Percentiles rank a stretch among this genome's conserved stretches.
These are phyloP conservation scores for Akanthomyces uredinophilus DNA, from an alignment of 2,329 filamentous ascomycete species.

Conservation along the genomic window DNA sequence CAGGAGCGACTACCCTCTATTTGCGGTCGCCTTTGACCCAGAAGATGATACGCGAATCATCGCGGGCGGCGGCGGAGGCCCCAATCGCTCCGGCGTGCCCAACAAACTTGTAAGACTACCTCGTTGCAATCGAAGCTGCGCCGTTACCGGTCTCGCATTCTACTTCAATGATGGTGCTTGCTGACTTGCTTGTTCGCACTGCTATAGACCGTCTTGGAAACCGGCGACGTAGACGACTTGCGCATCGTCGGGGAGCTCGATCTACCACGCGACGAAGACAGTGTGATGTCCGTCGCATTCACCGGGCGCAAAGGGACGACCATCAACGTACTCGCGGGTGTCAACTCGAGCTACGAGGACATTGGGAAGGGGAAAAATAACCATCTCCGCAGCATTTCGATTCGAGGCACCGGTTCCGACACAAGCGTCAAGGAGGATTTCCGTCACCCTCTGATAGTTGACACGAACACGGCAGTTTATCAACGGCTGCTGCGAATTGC, in stretches of 20 bases:
- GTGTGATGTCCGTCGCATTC: constrained; percentile 74
- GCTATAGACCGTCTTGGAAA: constrained; percentile 63
- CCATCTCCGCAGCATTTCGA: constrained; percentile 73
- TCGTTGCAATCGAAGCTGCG: not conserved
- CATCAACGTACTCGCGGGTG: constrained; percentile 62
- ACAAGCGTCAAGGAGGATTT: constrained; percentile 25
- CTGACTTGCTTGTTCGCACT: not conserved
- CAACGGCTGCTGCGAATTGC: constrained; percentile 55
- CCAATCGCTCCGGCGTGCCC: constrained; percentile 71
- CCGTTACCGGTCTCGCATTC: not conserved
- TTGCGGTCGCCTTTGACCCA: constrained; percentile 82
- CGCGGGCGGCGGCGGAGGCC: constrained; percentile 83
- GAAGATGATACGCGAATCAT: constrained; percentile 69
- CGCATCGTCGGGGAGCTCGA: constrained; percentile 66
- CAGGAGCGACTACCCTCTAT: constrained; percentile 76
- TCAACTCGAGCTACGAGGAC: constrained; percentile 74
- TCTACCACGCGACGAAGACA: constrained; percentile 80
- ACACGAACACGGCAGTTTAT: constrained; percentile 47
- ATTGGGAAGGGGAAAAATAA: constrained; percentile 73
- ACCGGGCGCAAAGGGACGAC: constrained; percentile 54
- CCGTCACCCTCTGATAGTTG: constrained; percentile 48
- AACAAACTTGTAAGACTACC: constrained; percentile 70
- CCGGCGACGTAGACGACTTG: constrained; percentile 58
- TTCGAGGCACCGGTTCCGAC: constrained; percentile 40
- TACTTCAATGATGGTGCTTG: not conserved